These are phyloP conservation scores for Helicostylum pulchrum DNA, from an alignment of 192 early-diverging fungal genomes.

Conservation along the genomic window DNA sequence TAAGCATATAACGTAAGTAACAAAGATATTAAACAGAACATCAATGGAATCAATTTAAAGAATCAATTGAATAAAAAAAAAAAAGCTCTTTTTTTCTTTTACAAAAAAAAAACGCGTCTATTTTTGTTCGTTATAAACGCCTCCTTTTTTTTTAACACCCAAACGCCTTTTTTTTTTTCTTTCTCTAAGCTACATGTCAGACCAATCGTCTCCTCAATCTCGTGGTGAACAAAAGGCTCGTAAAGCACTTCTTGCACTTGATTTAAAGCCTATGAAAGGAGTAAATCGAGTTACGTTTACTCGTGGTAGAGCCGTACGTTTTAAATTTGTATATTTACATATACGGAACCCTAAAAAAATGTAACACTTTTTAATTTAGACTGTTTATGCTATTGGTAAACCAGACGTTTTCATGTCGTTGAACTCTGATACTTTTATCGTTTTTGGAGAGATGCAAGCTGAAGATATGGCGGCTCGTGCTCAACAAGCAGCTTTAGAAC, in stretches of 20 bases:
- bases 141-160: background rate
- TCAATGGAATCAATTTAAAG: background rate
- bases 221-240: slow-evolving; percentile 95
- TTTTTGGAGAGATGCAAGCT: slow-evolving; percentile 91
- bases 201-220: slow-evolving; percentile 49
- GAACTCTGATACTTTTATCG: slow-evolving; percentile 89
- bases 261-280: slow-evolving; percentile 80
- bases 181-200: slow-evolving; percentile 2
- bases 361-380: slow-evolving; percentile 1
- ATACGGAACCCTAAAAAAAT: background rate
- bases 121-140: no score
- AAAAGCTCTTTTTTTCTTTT: no score
- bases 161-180: background rate
- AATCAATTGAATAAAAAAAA: background rate
- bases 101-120: background rate
- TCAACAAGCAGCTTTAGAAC: slow-evolving; percentile 64
- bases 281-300: slow-evolving; percentile 89
- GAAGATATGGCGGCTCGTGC: slow-evolving; percentile 81
- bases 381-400: slow-evolving; percentile 80
- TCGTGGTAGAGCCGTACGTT: slow-evolving; percentile 58
- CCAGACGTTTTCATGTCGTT: slow-evolving; percentile 93
- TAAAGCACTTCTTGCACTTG: slow-evolving; percentile 91
- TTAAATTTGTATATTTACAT: background rate
- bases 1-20: background rate
- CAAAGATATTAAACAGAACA: background rate